Base-by-base conservation (phyloP, 768 basidiomycete genomes). In the Collybia nuda region DNA sequence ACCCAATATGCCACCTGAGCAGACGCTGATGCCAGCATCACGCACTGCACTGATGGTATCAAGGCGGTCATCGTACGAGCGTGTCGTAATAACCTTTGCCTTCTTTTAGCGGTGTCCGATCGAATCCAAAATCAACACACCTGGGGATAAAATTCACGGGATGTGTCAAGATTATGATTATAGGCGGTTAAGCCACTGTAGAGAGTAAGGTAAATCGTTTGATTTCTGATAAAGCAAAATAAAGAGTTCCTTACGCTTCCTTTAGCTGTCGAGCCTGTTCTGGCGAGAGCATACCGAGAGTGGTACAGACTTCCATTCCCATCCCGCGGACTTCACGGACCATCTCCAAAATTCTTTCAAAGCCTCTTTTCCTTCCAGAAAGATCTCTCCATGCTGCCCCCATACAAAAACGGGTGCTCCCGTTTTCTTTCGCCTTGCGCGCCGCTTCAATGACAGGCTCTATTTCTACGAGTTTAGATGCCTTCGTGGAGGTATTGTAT, bases 301-400 rank as follows among this genome's bases (percentile, higher is more conserved):
- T 99, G 37, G 96, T 98, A 75, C 96, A 99, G 21, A 99, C 96
- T 71, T 99, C 96, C 96, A 99, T 97, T 36, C 88, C 95, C 91
- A 98, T 94, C 17, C 82, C 90, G 56, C 95, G 85, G 66, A 93
- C 85, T 67, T 91, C 81, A 29, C 79, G 77, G 50, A 98, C 95
- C 94, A 98, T 98, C 55, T 84, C 75, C 55, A 98, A 72, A 60
- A 98, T 98, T 60, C 83, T 81, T 65, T 97, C 91, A 56, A 98
- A 98, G 0, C 95, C 94, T 38, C 90, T 80, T 68, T 96, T 97
- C 55, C 92, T 82, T 2, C 96, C 93, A 8, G 89, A 84, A 49
- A 98, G 81, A 65, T 97, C 96, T 56, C 96, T 78, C 96, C 96
- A 99, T 5, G 96, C 96, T 3, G 96, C 95, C 51, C 96, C 96